Evolutionary conservation across 1,284 basidiomycete genomes (phyloP), one percentile per base, ranked within the genome.

Genomic region (Marasmius fiardii): DNA sequence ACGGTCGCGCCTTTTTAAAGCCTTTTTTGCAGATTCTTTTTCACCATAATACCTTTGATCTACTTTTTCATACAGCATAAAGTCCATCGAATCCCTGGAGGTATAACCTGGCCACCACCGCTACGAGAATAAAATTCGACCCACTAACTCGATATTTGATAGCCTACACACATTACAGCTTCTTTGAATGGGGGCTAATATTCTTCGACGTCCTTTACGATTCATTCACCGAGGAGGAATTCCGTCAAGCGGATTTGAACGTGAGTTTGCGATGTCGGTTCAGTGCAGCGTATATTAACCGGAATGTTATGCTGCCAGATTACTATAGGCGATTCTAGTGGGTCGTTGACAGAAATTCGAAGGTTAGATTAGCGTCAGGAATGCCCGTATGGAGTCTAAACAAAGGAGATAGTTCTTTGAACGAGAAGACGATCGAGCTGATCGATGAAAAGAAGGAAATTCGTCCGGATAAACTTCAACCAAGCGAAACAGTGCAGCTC

Each of bases 21-120:
- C 52, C n/a, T 24, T 12, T 41, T 33, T 2, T 41, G 23, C 60
- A 88, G 86, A 21, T 95, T 95, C 70, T 88, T 93, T 64, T 64
- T 69, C 3, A 76, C 82, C 4, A 75, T 94, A 34, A 68, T 87
- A 8, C 92, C 92, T 12, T 77, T 95, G 63, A 74, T 93, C 18
- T 93, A 92, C 70, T 91, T 89, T 65, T 95, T 90, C 70, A 75
- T 93, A 44, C 88, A 89, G 65, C 93, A 95, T 70, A 92, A 92
- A 61, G 85, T 92, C 3, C 74, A 92, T 59, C 75, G 78, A 43
- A 75, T 92, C 58, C 88, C 92, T 0, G 93, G 93, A 67, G 89
- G 91, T 91, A 59, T 57, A 75, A 43, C 35, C 20, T 34, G 33
- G 1, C n/a, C n/a, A 34, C 43, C 12, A 7, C 34, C 10, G 3